phyloP scores from a whole-genome alignment of 192 early-diverging fungal species.

The Podila verticillata region DNA sequence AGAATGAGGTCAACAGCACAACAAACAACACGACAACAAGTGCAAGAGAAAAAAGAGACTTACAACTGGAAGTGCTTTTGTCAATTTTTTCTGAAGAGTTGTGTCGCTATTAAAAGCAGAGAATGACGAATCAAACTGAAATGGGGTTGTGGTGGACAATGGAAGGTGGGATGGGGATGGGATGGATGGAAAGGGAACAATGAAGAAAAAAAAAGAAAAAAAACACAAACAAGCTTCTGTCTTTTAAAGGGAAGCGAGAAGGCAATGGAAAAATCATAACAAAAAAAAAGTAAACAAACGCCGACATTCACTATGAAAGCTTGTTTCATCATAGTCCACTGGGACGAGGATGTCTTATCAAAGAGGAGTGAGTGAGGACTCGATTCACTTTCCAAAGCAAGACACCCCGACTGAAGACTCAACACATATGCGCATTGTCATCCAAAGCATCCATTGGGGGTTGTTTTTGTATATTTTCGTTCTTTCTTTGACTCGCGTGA shows the following conservation, averaged over 20 bases:
- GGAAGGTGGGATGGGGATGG: not conserved
- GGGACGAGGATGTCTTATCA: not conserved
- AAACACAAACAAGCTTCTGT: not conserved
- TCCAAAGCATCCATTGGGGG: too few relatives aligned
- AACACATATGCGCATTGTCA: too few relatives aligned
- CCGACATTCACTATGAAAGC: conserved; percentile 10
- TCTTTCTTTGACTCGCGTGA: too few relatives aligned
- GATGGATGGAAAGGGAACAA: not conserved
- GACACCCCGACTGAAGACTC: too few relatives aligned
- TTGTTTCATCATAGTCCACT: not conserved
- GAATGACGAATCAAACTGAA: not conserved
- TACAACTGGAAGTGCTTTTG: conserved; percentile 27
- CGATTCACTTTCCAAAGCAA: too few relatives aligned
- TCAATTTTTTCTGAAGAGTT: conserved; percentile 9
- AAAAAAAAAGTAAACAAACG: conserved; percentile 4
- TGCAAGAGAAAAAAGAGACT: conserved; percentile 5
- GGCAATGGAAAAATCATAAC: conserved; percentile 14
- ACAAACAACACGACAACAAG: not conserved
- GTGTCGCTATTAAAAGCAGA: not conserved
- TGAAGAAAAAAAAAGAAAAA: not conserved
- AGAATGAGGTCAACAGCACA: not conserved
- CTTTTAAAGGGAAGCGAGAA: conserved; percentile 4
- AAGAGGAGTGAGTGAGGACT: too few relatives aligned
- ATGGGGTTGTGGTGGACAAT: not conserved
- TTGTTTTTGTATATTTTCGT: too few relatives aligned